A percentile compares a stretch with the other conserved stretches of the same genome.
Conservation (phyloP, 2,329 filamentous ascomycete genomes). For the Penicillium corylophilum region DNA sequence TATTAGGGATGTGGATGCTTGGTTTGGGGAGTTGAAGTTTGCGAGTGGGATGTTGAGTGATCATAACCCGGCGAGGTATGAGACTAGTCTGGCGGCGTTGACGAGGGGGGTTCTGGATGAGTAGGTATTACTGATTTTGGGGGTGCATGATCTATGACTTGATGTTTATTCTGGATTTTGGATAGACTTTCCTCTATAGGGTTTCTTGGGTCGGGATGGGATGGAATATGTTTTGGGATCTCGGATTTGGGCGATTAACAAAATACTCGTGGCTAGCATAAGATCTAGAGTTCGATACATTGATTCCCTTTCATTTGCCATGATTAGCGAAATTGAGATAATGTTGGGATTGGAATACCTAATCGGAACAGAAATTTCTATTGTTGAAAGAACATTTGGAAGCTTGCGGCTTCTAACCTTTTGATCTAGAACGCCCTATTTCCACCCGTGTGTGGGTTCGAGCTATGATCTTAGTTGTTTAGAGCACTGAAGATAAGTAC, state of each 20-base stretch:
- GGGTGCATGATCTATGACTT: background rate
- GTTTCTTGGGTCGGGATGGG: too few species aligned
- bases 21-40: slow-evolving; percentile 70
- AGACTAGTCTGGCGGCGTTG: slow-evolving; percentile 65
- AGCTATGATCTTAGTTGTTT: too few species aligned
- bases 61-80: slow-evolving; percentile 73
- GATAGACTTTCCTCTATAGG: background rate
- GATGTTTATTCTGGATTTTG: background rate
- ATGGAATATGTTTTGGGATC: background rate
- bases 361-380: too few species aligned
- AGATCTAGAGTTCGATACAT: background rate
- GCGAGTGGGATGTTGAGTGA: slow-evolving; percentile 72
- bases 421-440: too few species aligned
- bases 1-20: slow-evolving; percentile 66
- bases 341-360: background rate
- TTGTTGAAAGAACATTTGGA: too few species aligned
- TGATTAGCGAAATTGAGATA: background rate
- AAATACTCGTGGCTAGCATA: too few species aligned
- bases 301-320: background rate
- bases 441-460: too few species aligned
- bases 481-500: too few species aligned
- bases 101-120: slow-evolving; percentile 46
- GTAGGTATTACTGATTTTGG: slow-evolving; percentile 20
- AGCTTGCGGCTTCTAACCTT: too few species aligned
- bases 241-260: background rate